Conservation (phyloP, 305 asterid species). For the Fraxinus sp. region DNA sequence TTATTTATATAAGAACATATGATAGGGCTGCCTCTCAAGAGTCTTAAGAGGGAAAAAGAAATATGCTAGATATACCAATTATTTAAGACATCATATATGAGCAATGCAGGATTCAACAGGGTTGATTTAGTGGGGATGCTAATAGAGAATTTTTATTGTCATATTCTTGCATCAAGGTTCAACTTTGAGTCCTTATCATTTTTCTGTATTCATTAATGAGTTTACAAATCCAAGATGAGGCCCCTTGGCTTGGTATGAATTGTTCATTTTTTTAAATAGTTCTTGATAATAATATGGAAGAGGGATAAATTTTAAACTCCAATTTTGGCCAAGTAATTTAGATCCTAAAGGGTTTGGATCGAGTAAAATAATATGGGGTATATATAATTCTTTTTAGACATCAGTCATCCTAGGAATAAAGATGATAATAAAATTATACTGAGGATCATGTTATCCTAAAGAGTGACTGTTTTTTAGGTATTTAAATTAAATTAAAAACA, state of each 20-base stretch:
- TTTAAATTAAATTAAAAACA: neutral
- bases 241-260: neutral
- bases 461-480: neutral
- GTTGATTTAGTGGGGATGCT: neutral
- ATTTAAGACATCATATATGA: neutral
- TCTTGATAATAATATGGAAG: neutral
- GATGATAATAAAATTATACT: neutral
- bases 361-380: neutral
- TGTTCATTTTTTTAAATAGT: neutral
- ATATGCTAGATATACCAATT: neutral
- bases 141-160: neutral
- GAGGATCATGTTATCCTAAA: neutral
- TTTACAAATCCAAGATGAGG: neutral
- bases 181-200: neutral
- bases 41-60: neutral
- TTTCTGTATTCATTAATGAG: neutral
- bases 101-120: neutral
- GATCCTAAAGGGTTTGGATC: neutral
- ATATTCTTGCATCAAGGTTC: neutral
- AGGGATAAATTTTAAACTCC: neutral
- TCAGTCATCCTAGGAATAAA: neutral
- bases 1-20: neutral
- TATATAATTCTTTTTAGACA: neutral
- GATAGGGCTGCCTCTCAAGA: neutral
- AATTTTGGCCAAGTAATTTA: neutral